Percentiles rank a stretch among this genome's conserved stretches.
These are phyloP conservation scores for Chlamydomonas schloesseri DNA, from an alignment of 139 green algal species.

Conservation along the genomic window DNA sequence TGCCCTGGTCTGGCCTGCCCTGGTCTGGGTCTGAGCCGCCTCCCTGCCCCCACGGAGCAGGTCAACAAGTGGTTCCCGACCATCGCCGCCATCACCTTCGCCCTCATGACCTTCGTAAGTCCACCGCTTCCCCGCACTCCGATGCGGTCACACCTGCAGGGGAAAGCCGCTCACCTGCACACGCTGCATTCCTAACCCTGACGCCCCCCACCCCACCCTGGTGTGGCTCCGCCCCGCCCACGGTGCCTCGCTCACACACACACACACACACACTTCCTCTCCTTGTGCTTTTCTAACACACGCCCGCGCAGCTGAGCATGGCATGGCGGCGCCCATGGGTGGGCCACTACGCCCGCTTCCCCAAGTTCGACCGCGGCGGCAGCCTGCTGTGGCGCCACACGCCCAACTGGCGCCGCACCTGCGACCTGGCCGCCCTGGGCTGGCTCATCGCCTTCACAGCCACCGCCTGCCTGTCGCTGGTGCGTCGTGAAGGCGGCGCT, in stretches of 20 bases:
- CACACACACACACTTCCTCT: not conserved
- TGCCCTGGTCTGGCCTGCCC: no score
- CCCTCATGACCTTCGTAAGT: constrained; percentile 20
- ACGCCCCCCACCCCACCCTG: not conserved
- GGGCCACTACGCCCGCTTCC: constrained; percentile 56
- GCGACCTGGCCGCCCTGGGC: constrained; percentile 43
- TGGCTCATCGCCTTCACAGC: constrained; percentile 31
- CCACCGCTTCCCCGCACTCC: no score
- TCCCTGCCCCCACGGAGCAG: not conserved
- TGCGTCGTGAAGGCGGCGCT: constrained; percentile 1
- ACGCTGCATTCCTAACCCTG: no score
- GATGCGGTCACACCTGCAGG: no score
- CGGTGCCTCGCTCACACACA: not conserved
- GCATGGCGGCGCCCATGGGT: constrained; percentile 49
- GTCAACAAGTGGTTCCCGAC: constrained; percentile 43
- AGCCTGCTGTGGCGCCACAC: constrained; percentile 36
- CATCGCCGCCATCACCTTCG: constrained; percentile 29
- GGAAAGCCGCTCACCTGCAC: no score
- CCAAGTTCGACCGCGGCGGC: constrained; percentile 60
- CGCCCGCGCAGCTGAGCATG: constrained; percentile 45
- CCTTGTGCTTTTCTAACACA: no score
- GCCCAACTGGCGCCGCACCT: constrained; percentile 23
- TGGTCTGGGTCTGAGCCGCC: no score
- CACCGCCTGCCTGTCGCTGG: constrained; percentile 38
- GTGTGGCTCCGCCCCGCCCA: no score